Evolutionary conservation across 2,329 filamentous ascomycete genomes (phyloP).

Genomic region (Fusarium sp.): DNA sequence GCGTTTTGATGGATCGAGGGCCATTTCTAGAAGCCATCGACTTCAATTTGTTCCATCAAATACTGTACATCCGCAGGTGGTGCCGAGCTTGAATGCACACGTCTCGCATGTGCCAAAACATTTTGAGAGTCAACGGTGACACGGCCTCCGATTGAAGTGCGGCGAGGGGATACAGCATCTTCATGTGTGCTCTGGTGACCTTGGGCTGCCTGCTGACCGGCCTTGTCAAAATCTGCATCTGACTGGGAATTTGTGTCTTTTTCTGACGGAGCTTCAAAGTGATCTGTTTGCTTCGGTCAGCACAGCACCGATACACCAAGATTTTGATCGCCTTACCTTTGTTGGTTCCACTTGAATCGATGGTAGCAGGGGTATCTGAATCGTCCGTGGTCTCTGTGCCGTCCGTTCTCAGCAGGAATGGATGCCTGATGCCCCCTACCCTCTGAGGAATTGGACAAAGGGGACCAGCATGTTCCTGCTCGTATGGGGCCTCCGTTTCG

Average conservation of each 20-base stretch:
- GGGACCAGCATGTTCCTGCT: slow-evolving; percentile 33
- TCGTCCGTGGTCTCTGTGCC: slow-evolving; percentile 8
- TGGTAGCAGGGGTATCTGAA: neutral
- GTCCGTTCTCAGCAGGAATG: slow-evolving; percentile 45
- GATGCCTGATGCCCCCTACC: slow-evolving; percentile 36
- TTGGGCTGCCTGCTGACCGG: neutral
- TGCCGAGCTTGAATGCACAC: slow-evolving; percentile 10
- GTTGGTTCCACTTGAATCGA: neutral
- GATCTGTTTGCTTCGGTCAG: neutral
- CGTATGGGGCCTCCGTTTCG: slow-evolving; percentile 47
- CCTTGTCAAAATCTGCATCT: neutral
- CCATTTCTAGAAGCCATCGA: slow-evolving; percentile 15
- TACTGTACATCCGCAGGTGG: slow-evolving; percentile 5
- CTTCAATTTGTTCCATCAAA: neutral
- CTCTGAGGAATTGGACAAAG: slow-evolving; percentile 49
- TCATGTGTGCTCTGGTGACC: neutral
- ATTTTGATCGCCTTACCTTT: slow-evolving; percentile 1
- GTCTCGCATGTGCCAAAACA: neutral
- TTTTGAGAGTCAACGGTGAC: neutral
- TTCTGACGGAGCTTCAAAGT: neutral
- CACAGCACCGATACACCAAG: neutral
- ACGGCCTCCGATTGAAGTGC: neutral
- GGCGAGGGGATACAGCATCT: neutral
- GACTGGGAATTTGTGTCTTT: neutral
- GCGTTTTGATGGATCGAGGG: slow-evolving; percentile 2